Evolutionary conservation across 306 rosid species (phyloP).

Genomic region (Fagus crenata): DNA sequence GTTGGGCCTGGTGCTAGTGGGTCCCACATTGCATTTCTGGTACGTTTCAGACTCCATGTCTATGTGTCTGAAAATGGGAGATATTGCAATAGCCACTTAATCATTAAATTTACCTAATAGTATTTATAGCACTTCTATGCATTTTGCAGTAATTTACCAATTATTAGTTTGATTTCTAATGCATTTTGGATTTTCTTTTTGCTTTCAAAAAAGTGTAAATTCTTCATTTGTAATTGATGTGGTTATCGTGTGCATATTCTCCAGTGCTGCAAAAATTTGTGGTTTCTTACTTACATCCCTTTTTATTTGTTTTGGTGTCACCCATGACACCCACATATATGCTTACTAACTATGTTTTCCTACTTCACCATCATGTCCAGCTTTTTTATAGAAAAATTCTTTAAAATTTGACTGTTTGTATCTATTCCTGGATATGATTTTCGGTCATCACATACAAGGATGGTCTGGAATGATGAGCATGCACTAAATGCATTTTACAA

Average conservation of each 20-base stretch:
- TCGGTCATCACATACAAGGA: background rate
- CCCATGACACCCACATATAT: slow-evolving; percentile 3
- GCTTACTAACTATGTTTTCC: slow-evolving; percentile 5
- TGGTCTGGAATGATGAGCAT: background rate
- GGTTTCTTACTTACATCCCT: slow-evolving; percentile 7
- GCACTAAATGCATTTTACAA: background rate
- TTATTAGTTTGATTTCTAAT: background rate
- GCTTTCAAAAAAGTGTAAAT: background rate
- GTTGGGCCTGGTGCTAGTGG: slow-evolving; percentile 84
- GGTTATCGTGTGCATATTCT: background rate
- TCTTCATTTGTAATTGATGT: background rate
- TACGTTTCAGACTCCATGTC: slow-evolving; percentile 39
- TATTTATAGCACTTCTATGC: background rate
- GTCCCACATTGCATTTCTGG: slow-evolving; percentile 95
- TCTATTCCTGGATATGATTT: background rate
- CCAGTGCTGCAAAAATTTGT: slow-evolving; percentile 10
- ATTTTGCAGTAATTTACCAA: background rate
- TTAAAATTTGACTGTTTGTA: background rate
- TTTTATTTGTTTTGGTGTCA: slow-evolving; percentile 10
- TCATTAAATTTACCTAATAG: background rate
- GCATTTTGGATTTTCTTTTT: background rate
- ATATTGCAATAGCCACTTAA: background rate
- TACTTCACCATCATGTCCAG: background rate
- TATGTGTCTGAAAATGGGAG: slow-evolving; percentile 16
- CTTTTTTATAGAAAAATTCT: background rate